Conservation (phyloP, 805 yeast genomes). For the Clavispora santaluciae region DNA sequence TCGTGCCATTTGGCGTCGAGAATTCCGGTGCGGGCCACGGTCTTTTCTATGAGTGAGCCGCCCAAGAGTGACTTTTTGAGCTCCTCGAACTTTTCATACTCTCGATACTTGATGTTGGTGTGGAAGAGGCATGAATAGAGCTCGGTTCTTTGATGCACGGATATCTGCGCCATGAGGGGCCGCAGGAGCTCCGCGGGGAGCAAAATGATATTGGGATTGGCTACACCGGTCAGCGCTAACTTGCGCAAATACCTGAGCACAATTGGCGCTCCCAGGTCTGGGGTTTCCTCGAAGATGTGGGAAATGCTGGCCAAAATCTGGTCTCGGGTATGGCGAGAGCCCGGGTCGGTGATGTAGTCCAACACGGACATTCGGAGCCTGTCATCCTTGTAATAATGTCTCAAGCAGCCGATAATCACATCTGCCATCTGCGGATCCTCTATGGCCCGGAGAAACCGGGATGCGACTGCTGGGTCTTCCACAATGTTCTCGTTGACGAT, state of each 20-base stretch:
- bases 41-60: slow-evolving; percentile 29
- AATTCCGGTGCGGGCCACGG: slow-evolving; percentile 34
- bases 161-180: background rate
- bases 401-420: slow-evolving; percentile 15
- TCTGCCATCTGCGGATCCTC: slow-evolving; percentile 16
- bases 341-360: slow-evolving; percentile 23
- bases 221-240: slow-evolving; percentile 19
- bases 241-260: slow-evolving; percentile 23
- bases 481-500: slow-evolving; percentile 28
- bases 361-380: slow-evolving; percentile 23
- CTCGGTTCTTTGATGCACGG: slow-evolving; percentile 10
- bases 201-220: slow-evolving; percentile 21
- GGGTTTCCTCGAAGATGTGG: slow-evolving; percentile 8
- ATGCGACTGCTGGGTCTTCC: slow-evolving; percentile 20
- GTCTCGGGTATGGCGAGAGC: slow-evolving; percentile 11
- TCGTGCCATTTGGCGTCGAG: slow-evolving; percentile 36
- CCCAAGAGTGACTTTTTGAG: slow-evolving; percentile 21
- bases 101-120: slow-evolving; percentile 28
- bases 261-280: slow-evolving; percentile 13
- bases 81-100: slow-evolving; percentile 8
- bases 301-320: slow-evolving; percentile 17
- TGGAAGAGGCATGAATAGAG: slow-evolving; percentile 28
- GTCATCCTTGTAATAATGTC: slow-evolving; percentile 15
- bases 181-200: slow-evolving; percentile 7
- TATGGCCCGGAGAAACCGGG: slow-evolving; percentile 17